Base-by-base conservation (phyloP, 352 stramenopile species). In the Phytopythium boreale region DNA sequence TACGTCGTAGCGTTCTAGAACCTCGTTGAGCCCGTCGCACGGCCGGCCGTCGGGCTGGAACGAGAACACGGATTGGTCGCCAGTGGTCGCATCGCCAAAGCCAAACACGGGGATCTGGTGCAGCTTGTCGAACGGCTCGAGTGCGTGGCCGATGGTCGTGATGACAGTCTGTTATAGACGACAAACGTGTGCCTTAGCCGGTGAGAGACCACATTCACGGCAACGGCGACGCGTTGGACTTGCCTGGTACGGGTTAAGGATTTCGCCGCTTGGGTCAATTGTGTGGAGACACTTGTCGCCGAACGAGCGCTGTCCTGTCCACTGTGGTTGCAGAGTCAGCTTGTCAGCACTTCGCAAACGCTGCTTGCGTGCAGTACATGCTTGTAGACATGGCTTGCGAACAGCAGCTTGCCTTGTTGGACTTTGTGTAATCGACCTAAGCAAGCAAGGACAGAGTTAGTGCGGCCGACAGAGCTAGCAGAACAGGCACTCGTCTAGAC, bases 371-470 rank as follows among this genome's bases (percentile, higher is more conserved):
- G 50, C 5, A 34, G 39, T 4, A 9, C 1, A 8, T 46, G 39
- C 14, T n/a, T 34, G 29, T 8, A 34, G 39, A 14, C 14, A 10
- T 46, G 15, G 15, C n/a, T n/a, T n/a, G n/a, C n/a, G n/a, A n/a
- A n/a, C n/a, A n/a, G n/a, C 4, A 10, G 37, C 58, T 50, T 68
- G 88, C 82, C 67, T 70, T 83, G 60, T 94, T 94, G 60, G 78
- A 90, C 55, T 86, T 84, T 22, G 83, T 94, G 61, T 80, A 92
- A 74, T 94, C 83, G 50, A 92, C 77, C 81, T 90, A 51, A n/a
- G 15, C 29, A 34, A 10, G 19, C 11, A 52, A 22, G 22, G 8
- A 56, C 31, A 17, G 17, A 9, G 20, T 47, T 22, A 39, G 47
- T 46, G 10, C 41, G 22, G 11, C 26, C 19, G 20, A 15, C 15